phyloP scores from a whole-genome alignment of 805 yeast species.

The Saturnispora halmiae region DNA sequence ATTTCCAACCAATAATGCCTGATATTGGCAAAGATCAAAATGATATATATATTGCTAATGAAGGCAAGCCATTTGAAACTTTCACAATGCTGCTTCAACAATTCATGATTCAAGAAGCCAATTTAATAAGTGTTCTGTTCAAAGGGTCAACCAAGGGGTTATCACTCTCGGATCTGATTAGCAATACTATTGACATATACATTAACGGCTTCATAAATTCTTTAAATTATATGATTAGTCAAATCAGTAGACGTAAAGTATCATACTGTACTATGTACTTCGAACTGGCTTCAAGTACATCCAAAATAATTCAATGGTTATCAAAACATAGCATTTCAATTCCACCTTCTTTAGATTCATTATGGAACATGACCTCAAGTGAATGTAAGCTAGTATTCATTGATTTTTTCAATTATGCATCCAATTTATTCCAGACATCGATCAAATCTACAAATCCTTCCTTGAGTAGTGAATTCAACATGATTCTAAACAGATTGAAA shows the following conservation, averaged over 20 bases:
- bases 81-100: conserved; percentile 14
- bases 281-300: conserved; percentile 35
- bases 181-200: conserved; percentile 47
- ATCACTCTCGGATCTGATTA: conserved; percentile 37
- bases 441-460: conserved; percentile 2
- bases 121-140: conserved; percentile 24
- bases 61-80: conserved; percentile 13
- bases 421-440: conserved; percentile 7
- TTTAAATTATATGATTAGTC: conserved; percentile 30
- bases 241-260: conserved; percentile 34
- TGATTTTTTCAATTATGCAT: conserved; percentile 49
- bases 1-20: conserved; percentile 34
- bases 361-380: neutral
- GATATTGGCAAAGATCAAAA: conserved; percentile 23
- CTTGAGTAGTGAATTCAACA: conserved; percentile 33
- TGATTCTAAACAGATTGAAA: conserved; percentile 53
- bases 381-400: conserved; percentile 31
- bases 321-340: conserved; percentile 13
- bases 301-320: conserved; percentile 8
- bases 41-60: conserved; percentile 25
- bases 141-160: too few species aligned
- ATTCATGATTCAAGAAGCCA: conserved; percentile 17
- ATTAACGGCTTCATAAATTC: conserved; percentile 33
- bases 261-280: conserved; percentile 46
- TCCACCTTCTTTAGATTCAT: conserved; percentile 12